Base-by-base conservation (phyloP, 345 rosid genomes). In the Ceriops zippeliana region DNA sequence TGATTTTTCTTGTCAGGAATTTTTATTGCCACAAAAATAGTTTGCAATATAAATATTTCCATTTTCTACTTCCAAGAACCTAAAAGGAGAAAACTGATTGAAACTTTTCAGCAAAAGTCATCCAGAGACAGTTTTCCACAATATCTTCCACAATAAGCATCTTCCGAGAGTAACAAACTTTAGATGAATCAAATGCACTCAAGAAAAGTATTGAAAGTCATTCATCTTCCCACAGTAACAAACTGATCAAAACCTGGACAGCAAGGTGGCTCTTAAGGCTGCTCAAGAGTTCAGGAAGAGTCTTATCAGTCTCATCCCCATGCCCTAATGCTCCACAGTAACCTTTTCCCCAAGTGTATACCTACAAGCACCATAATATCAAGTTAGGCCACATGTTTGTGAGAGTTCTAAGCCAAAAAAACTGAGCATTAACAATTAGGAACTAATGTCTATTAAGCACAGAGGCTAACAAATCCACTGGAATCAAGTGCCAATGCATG, bases 291-390 rank as follows among this genome's bases (percentile, higher is more conserved):
- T 82, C 86, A 31, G 98, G 98, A 75, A 80, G 80, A 32, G 84
- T 91, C 86, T 93, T 93, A 75, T 91, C 96, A 16, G 79, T 91
- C 83, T 93, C 97, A 68, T 93, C 96, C 57, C 98, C 98, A 79
- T 91, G 97, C 76, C 98, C 98, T 54, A 93, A 77, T 58, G 95
- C 98, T 80, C 98, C 97, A 69, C 96, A 93, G 68, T 93, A 93
- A 70, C 97, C 98, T 81, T 93, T 93, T 62, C 98, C 98, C 97
- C 98, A 93, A 24, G 97, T 88, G 75, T 91, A 91, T 13, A 88
- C 95, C 98, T 93, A 74, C 72, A 71, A 67, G 2, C 64, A 68
- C 68, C 22, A 71, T 64, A 37, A 28, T 71, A 30, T 58, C 75
- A 68, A 57, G 61, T 71, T 52, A 53, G 11, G 61, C 1, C 37